These are phyloP conservation scores for Xylariales sp. DNA, from an alignment of 2,329 filamentous ascomycete species.

Conservation along the genomic window DNA sequence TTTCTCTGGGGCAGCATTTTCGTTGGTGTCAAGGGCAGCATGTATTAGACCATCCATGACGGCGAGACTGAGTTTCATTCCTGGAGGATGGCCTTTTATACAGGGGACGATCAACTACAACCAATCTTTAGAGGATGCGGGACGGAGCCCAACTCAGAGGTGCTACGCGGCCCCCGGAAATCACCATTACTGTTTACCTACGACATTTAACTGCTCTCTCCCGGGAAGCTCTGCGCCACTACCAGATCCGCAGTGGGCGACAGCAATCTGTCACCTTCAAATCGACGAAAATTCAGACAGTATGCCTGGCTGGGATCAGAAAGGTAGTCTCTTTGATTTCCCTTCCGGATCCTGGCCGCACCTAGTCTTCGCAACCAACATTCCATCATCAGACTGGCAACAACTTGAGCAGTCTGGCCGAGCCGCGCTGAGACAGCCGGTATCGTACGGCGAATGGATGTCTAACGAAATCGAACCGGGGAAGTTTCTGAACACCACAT, in stretches of 20 bases:
- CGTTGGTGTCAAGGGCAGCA: background rate
- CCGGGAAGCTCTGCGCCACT: background rate
- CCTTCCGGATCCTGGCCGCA: slow-evolving; percentile 15
- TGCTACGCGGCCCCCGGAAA: background rate
- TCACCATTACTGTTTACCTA: background rate
- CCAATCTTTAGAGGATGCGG: background rate
- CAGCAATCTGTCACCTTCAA: background rate
- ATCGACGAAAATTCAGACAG: background rate
- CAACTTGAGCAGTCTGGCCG: background rate
- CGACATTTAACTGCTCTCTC: slow-evolving; percentile 1
- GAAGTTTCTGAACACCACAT: slow-evolving; percentile 9
- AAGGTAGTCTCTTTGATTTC: slow-evolving; percentile 2
- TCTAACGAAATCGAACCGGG: slow-evolving; percentile 5
- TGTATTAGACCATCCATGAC: slow-evolving; percentile 11
- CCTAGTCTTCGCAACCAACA: slow-evolving; percentile 28
- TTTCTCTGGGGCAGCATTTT: slow-evolving; percentile 10
- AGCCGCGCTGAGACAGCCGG: background rate
- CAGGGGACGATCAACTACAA: background rate
- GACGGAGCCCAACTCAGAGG: background rate
- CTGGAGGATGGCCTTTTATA: too few species aligned
- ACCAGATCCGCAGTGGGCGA: background rate
- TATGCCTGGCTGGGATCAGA: slow-evolving; percentile 3
- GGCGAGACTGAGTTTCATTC: background rate
- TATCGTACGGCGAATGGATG: slow-evolving; percentile 15
- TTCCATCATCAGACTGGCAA: background rate